Conservation (phyloP, 345 rosid species). For the Ailanthus altissimus region DNA sequence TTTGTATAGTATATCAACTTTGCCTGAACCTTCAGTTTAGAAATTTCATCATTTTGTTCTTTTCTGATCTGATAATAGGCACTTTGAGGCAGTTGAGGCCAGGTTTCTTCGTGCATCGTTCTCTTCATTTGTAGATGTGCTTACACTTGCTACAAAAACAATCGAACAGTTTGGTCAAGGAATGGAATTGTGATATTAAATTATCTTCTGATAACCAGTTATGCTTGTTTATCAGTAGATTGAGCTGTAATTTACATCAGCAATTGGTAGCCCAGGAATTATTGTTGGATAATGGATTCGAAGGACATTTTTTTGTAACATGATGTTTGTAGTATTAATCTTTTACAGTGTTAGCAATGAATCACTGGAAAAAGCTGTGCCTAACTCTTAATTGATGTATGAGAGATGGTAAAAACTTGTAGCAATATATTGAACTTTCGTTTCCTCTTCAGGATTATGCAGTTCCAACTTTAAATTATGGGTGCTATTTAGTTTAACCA, state of each 20-base stretch:
- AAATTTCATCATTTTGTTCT: not conserved
- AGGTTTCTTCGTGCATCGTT: slow-evolving; percentile 92
- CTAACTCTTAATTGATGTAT: not conserved
- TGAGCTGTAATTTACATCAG: not conserved
- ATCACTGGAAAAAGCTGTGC: not conserved
- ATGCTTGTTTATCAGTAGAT: not conserved
- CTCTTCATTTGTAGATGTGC: slow-evolving; percentile 80
- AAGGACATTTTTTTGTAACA: not conserved
- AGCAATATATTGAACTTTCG: not conserved
- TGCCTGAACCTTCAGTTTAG: not conserved
- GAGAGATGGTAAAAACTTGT: too few relatives aligned
- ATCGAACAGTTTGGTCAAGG: slow-evolving; percentile 72
- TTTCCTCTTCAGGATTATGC: not conserved
- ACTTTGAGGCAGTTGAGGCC: slow-evolving; percentile 86
- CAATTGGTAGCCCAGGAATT: not conserved
- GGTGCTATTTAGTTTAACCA: not conserved
- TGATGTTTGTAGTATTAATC: not conserved
- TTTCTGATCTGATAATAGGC: slow-evolving; percentile 38
- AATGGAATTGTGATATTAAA: slow-evolving; percentile 28
- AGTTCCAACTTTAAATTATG: too few relatives aligned
- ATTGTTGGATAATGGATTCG: not conserved
- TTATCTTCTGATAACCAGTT: not conserved
- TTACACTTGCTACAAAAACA: slow-evolving; percentile 72
- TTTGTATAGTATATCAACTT: not conserved
- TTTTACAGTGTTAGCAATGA: not conserved